Conservation (phyloP, 1,284 basidiomycete species). For the Pyrrhoderma lamaoense region DNA sequence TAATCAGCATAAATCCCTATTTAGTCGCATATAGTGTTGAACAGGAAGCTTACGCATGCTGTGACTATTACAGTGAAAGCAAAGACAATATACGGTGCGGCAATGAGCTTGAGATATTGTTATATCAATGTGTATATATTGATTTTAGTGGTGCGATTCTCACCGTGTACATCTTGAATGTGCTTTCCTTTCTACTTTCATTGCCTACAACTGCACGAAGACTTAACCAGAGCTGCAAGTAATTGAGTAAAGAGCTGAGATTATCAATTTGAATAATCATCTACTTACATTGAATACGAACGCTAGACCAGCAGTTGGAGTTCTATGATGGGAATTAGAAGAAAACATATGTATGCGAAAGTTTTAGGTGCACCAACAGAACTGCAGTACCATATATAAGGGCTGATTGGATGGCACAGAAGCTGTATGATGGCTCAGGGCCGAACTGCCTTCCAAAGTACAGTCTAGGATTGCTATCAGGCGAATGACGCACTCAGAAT, state of each 20-base stretch:
- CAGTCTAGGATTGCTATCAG: neutral
- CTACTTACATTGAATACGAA: constrained; percentile 11
- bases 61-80: constrained; percentile 5
- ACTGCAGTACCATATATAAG: constrained; percentile 13
- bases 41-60: constrained; percentile 4
- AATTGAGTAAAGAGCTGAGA: neutral
- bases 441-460: constrained; percentile 14
- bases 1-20: no score
- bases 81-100: constrained; percentile 10
- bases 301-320: constrained; percentile 9
- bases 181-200: neutral
- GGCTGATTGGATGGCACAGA: constrained; percentile 11
- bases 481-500: neutral
- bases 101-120: constrained; percentile 3
- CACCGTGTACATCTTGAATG: neutral
- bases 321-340: constrained; percentile 1
- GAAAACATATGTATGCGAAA: neutral
- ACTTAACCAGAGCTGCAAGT: constrained; percentile 10
- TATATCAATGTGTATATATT: neutral
- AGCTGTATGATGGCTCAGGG: constrained; percentile 4
- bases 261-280: neutral
- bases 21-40: no score
- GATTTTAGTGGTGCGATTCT: neutral
- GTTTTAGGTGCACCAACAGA: constrained; percentile 1
- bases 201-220: neutral